Conservation (phyloP, 1,284 basidiomycete species). For the Heliocybe sulcata region DNA sequence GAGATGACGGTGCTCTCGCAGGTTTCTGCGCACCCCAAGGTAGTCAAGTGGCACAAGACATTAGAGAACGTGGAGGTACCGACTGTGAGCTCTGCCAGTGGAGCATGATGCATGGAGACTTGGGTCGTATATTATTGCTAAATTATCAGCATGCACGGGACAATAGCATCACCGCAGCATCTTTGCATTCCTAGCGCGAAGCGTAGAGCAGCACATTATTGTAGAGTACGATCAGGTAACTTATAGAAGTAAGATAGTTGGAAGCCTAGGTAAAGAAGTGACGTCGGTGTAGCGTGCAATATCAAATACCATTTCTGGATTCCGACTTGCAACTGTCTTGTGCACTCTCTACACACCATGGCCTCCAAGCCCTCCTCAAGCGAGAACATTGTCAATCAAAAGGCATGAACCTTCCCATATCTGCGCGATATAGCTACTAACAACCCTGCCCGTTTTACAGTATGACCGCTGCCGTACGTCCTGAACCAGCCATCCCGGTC, state of each 20-base stretch:
- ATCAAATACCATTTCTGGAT: neutral
- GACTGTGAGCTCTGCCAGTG: neutral
- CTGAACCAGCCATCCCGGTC: slow-evolving; percentile 5
- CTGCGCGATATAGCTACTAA: slow-evolving; percentile 2
- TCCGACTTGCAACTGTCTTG: neutral
- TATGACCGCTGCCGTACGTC: slow-evolving; percentile 89
- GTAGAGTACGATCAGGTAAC: neutral
- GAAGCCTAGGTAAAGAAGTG: neutral
- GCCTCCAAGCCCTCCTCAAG: slow-evolving; percentile 60
- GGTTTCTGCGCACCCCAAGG: slow-evolving; percentile 70
- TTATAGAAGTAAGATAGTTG: neutral
- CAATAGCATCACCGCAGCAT: too few species aligned
- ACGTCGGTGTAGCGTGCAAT: neutral
- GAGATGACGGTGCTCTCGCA: slow-evolving; percentile 12
- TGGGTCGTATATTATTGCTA: too few species aligned
- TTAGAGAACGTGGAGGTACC: slow-evolving; percentile 28
- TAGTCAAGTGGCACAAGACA: slow-evolving; percentile 59
- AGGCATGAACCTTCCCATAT: slow-evolving; percentile 42
- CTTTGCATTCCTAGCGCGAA: too few species aligned
- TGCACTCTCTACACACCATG: neutral
- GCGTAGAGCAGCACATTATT: too few species aligned
- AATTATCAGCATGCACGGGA: too few species aligned
- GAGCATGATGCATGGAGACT: too few species aligned
- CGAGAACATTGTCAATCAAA: slow-evolving; percentile 82
- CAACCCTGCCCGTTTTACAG: slow-evolving; percentile 29